These are phyloP conservation scores for Alternaria postmessia DNA, from an alignment of 2,329 filamentous ascomycete genomes.

Conservation along the genomic window DNA sequence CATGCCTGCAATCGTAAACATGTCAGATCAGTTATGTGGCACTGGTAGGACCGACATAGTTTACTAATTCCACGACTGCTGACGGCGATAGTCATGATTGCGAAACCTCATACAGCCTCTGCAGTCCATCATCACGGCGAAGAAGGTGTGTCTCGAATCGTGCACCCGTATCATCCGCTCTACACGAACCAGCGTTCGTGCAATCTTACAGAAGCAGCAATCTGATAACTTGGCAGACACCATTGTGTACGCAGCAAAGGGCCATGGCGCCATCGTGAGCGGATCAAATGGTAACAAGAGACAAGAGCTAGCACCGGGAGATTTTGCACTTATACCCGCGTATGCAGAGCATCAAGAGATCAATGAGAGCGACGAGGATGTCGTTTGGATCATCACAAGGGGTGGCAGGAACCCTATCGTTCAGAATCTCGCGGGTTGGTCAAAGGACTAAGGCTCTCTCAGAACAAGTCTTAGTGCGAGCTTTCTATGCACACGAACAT, in stretches of 20 bases:
- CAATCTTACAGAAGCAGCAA: neutral
- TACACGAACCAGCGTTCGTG: neutral
- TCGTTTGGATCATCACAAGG: conserved; percentile 72
- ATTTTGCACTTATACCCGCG: conserved; percentile 74
- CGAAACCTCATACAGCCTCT: conserved; percentile 68
- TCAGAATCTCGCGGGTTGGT: conserved; percentile 69
- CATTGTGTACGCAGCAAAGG: conserved; percentile 71
- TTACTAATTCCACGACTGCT: neutral
- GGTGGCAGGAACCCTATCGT: conserved; percentile 68
- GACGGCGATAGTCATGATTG: conserved; percentile 63
- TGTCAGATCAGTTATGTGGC: conserved; percentile 72
- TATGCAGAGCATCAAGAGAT: conserved; percentile 75
- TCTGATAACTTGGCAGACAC: conserved; percentile 60
- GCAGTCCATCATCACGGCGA: conserved; percentile 74
- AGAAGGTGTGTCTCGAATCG: conserved; percentile 61
- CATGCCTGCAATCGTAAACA: conserved; percentile 67
- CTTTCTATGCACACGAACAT: neutral
- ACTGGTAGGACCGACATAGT: conserved; percentile 59
- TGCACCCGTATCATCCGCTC: neutral
- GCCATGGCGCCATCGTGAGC: conserved; percentile 68
- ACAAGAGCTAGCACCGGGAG: conserved; percentile 67
- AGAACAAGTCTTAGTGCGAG: neutral
- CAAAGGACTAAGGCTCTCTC: conserved; percentile 23
- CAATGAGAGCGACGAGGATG: conserved; percentile 70
- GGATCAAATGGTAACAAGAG: conserved; percentile 61